These are phyloP conservation scores for Lathyrus tuberosus DNA, from an alignment of 306 rosid genomes.

Conservation along the genomic window DNA sequence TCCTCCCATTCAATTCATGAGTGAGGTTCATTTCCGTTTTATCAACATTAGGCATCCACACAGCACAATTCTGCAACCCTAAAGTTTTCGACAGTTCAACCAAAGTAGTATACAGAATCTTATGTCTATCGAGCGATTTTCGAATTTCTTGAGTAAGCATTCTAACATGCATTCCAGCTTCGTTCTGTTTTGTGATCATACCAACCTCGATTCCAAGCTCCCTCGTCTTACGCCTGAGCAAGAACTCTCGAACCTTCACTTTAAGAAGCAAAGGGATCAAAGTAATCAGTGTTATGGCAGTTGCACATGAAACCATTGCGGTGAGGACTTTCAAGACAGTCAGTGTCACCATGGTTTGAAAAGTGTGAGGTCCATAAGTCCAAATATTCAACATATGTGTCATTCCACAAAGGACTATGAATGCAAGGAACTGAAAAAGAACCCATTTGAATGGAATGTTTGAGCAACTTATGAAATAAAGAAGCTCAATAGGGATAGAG, in stretches of 20 bases:
- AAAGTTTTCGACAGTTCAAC: constrained; percentile 73
- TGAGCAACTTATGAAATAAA: constrained; percentile 83
- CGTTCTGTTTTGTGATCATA: constrained; percentile 67
- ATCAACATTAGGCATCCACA: constrained; percentile 87
- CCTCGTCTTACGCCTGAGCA: constrained; percentile 83
- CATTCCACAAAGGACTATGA: constrained; percentile 86
- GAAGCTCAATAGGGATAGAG: constrained; percentile 84
- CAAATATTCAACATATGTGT: constrained; percentile 87
- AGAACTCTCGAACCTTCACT: constrained; percentile 84
- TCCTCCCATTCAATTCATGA: constrained; percentile 67
- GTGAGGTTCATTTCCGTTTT: constrained; percentile 75
- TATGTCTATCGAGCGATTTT: constrained; percentile 79
- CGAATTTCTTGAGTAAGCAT: constrained; percentile 97
- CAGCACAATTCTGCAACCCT: constrained; percentile 87
- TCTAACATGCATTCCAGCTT: constrained; percentile 74
- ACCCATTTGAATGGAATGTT: constrained; percentile 95
- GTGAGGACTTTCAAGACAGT: constrained; percentile 80
- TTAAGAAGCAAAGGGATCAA: constrained; percentile 84
- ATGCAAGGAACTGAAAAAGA: constrained; percentile 73
- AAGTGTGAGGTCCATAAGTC: constrained; percentile 84
- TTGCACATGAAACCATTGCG: constrained; percentile 83
- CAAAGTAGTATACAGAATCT: constrained; percentile 73
- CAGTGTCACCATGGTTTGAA: constrained; percentile 75
- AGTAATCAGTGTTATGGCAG: constrained; percentile 76
- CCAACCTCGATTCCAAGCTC: constrained; percentile 89